Evolutionary conservation across 1,139 yeast species (phyloP), one percentile per base, ranked within the genome.

Genomic region (Taphrina sp.): DNA sequence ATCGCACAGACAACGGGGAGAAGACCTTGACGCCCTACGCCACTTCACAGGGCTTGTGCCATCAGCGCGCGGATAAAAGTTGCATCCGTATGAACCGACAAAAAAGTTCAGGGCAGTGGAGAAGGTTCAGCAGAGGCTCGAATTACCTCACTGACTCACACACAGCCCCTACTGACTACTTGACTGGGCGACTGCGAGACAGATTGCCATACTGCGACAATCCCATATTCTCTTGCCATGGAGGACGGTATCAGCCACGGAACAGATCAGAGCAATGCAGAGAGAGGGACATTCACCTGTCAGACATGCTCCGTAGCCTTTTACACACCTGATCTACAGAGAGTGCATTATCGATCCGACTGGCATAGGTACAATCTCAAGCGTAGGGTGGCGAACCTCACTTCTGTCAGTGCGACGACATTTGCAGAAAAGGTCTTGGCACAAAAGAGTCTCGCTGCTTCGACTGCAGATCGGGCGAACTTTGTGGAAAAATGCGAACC

Each of bases 331-430:
- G 89, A 83, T 58, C 76, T 81, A 61, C 98, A 92, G 72, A 76
- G 97, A 64, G 75, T 77, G 57, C 98, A 92, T 54, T 92, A 92
- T 97, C 88, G 87, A 68, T 83, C 95, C 0, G 96, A 90, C 61
- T 90, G 96, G 96, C 96, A 89, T 66, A 77, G 95, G 62, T 92
- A 87, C 69, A 90, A 92, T 67, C 76, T 92, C 67, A 92, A 92
- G 70, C 78, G 98, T 70, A 77, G 95, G 65, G 95, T 92, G 36
- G 96, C 96, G 2, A 79, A 80, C 46, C 73, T 92, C 61, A 83
- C 90, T 1, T 83, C 95, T 2, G 83, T 92, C 47, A 73, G 83
- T 19, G 83, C 95, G 1, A 89, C 86, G 58, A 75, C 82, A 7
- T 88, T 87, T 73, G 89, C 92, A 1, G 92, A 85, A 65, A 85